Base-by-base conservation (phyloP, 208 protist genomes). In the Crithidia acanthocephali region DNA sequence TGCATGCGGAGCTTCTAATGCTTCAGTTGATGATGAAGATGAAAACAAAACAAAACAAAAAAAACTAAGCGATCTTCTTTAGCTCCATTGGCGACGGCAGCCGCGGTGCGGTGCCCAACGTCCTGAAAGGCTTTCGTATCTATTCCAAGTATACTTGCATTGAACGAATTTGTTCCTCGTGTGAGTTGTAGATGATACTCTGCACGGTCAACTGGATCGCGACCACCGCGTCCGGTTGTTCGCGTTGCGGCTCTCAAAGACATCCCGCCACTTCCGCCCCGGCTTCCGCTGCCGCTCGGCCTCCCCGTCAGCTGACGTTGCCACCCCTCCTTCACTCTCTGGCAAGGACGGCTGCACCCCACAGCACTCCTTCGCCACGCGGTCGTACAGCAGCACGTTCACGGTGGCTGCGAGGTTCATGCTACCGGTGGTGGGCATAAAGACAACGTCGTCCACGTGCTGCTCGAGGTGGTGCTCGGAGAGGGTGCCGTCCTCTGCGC, bases 341-440 rank as follows among this genome's bases (percentile, higher is more conserved):
- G n/a, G n/a, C n/a, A n/a, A n/a, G n/a, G n/a, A n/a, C n/a, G 65
- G 42, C 11, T 58, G 57, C 48, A 71, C n/a, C 2, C 64, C 65
- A 28, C 79, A 28, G 50, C 65, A 72, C 66, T 72, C 73, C 69
- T 93, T 88, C 18, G 81, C 77, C 2, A 61, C 44, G 7, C 88
- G 85, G 62, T 94, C 88, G 72, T 94, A 94, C 58, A 94, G 67
- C 7, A 94, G 68, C 22, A 92, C 86, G 66, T 85, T 90, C 27
- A 91, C 80, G 0, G 86, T 74, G n/a, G 81, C 79, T 15, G 88
- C 83, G 35, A 94, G 80, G 52, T 94, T 94, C 58, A 92, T 74
- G 68, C 88, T 94, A n/a, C 84, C 81, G 2, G 68, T 69, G 18
- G 88, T 92, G 9, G 86, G 88, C 45, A 94, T 80, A 44, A 81